Evolutionary conservation across 2,329 filamentous ascomycete species (phyloP).

Genomic region (Pestalotiopsis sp.): DNA sequence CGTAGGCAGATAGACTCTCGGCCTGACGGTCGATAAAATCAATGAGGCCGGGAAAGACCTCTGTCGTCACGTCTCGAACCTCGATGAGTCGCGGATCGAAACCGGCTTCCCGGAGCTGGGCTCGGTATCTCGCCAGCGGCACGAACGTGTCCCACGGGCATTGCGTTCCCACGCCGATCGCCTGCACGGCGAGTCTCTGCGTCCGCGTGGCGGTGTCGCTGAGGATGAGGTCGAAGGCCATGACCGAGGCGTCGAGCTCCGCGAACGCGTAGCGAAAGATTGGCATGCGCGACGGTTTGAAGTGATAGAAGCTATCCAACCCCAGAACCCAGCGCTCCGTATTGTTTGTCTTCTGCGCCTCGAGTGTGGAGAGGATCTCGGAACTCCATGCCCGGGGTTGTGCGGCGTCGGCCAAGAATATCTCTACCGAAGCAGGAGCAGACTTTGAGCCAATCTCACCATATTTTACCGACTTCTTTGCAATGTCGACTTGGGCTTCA

Average conservation of each 20-base stretch:
- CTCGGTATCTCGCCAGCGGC: constrained; percentile 44
- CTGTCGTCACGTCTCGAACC: constrained; percentile 51
- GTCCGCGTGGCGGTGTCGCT: constrained; percentile 28
- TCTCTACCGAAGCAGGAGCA: constrained; percentile 21
- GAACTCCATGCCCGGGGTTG: constrained; percentile 32
- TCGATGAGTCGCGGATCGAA: constrained; percentile 43
- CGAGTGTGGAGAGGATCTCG: neutral
- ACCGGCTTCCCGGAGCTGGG: constrained; percentile 46
- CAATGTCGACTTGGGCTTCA: neutral
- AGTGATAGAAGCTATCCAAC: constrained; percentile 60
- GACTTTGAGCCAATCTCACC: neutral
- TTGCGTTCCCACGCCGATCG: constrained; percentile 47
- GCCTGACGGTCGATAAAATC: constrained; percentile 35
- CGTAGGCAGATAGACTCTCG: neutral
- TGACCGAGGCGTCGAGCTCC: constrained; percentile 47
- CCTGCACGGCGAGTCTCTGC: constrained; percentile 36
- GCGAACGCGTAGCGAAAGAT: constrained; percentile 43
- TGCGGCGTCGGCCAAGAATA: constrained; percentile 54
- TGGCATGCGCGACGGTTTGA: constrained; percentile 50
- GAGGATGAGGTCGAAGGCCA: constrained; percentile 57
- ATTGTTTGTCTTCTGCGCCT: neutral
- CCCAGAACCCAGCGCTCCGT: constrained; percentile 52
- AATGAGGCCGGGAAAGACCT: constrained; percentile 54
- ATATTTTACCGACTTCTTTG: constrained; percentile 28
- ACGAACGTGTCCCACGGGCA: constrained; percentile 52